Percentiles rank a stretch among this genome's conserved stretches.
phyloP scores from a whole-genome alignment of 768 basidiomycete genomes.

The Trametopsis cervina region DNA sequence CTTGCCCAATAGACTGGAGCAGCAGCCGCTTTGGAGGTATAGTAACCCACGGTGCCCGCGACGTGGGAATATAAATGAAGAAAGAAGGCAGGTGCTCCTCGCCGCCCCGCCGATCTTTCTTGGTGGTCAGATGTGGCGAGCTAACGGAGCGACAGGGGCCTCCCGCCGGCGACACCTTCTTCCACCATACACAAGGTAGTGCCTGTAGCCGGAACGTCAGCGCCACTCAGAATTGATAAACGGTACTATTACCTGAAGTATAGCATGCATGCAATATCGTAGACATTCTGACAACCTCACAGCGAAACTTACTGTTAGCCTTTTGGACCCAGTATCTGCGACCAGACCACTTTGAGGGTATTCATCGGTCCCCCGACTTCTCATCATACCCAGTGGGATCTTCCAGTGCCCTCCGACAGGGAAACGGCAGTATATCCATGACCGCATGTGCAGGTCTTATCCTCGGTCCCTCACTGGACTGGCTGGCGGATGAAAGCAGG shows the following conservation, averaged over 20 bases:
- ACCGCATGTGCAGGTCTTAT: too few relatives aligned
- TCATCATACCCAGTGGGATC: too few relatives aligned
- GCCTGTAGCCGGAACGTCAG: neutral
- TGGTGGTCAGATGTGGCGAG: neutral
- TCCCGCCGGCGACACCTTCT: too few relatives aligned
- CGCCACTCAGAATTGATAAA: neutral
- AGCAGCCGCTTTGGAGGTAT: neutral
- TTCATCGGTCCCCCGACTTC: too few relatives aligned
- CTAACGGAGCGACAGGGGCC: neutral
- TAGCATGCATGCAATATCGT: too few relatives aligned
- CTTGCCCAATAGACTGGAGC: neutral
- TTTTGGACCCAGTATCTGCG: too few relatives aligned
- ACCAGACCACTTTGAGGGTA: too few relatives aligned
- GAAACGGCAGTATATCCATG: too few relatives aligned
- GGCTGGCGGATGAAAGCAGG: neutral
- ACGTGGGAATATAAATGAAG: neutral
- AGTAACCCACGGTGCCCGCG: neutral
- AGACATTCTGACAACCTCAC: too few relatives aligned
- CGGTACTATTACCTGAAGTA: neutral
- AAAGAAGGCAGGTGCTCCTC: neutral
- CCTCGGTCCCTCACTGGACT: neutral
- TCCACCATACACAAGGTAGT: too few relatives aligned
- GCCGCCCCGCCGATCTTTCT: neutral
- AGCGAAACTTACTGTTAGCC: too few relatives aligned
- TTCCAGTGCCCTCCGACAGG: too few relatives aligned